These are phyloP conservation scores for Alternaria triticina DNA, from an alignment of 2,329 filamentous ascomycete species.

Conservation along the genomic window DNA sequence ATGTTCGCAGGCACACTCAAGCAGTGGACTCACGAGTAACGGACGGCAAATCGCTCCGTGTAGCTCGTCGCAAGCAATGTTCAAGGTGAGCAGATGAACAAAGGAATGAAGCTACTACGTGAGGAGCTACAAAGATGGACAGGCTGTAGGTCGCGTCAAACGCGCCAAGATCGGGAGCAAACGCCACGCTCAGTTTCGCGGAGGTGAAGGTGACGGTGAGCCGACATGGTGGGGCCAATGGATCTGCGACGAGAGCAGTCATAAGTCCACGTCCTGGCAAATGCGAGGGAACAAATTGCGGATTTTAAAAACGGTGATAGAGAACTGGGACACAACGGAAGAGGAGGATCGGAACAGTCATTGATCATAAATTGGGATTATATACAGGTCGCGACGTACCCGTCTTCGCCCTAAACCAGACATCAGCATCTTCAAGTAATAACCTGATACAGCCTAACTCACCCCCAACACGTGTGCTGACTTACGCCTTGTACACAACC, in stretches of 20 bases:
- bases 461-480: not conserved
- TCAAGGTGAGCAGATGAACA: too few relatives aligned
- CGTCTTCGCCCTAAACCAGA: not conserved
- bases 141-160: not conserved
- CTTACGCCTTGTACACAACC: slow-evolving; percentile 22
- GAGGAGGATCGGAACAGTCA: not conserved
- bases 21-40: too few relatives aligned
- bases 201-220: not conserved
- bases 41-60: too few relatives aligned
- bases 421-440: not conserved
- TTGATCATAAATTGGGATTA: not conserved
- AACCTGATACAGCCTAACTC: not conserved
- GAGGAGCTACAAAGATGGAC: too few relatives aligned
- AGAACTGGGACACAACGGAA: too few relatives aligned
- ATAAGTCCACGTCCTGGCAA: too few relatives aligned
- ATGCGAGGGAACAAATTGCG: too few relatives aligned
- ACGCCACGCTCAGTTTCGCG: too few relatives aligned
- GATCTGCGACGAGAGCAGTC: too few relatives aligned
- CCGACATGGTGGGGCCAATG: not conserved
- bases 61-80: too few relatives aligned
- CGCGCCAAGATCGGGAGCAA: not conserved
- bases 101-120: not conserved
- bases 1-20: too few relatives aligned
- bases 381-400: not conserved
- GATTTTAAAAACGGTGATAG: too few relatives aligned